Conservation (phyloP, 768 basidiomycete species). For the Podaxis sp. region DNA sequence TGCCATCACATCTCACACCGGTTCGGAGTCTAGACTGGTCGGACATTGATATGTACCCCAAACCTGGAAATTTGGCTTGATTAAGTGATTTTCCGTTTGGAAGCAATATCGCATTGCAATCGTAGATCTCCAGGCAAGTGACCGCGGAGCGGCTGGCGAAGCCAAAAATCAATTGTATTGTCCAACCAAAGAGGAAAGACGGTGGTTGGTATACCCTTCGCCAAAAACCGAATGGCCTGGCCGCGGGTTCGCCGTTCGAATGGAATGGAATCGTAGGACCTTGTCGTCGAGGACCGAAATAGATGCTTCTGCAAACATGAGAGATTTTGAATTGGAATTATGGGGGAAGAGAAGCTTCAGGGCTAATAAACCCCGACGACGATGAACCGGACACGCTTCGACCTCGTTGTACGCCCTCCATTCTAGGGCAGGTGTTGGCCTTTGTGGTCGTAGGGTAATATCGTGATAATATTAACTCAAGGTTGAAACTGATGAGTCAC, state of each 20-base stretch:
- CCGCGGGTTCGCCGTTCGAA: background rate
- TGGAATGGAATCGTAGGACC: background rate
- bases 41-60: background rate
- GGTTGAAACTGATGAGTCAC: conserved; percentile 6
- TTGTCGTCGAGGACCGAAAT: background rate
- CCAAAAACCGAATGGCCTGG: background rate
- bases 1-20: background rate
- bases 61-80: conserved; percentile 4
- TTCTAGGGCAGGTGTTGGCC: background rate
- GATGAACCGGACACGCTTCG: background rate
- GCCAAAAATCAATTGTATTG: conserved; percentile 2
- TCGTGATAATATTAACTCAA: background rate
- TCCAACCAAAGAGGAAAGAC: conserved; percentile 2
- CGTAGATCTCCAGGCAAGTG: conserved; percentile 13
- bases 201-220: background rate
- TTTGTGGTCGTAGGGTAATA: background rate
- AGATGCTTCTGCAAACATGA: background rate
- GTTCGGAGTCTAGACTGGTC: background rate
- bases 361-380: background rate
- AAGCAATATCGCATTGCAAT: background rate
- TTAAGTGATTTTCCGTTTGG: conserved; percentile 11
- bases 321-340: background rate
- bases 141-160: conserved; percentile 17
- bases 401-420: background rate
- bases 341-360: background rate